A percentile compares a stretch with the other conserved stretches of the same genome.
These are phyloP conservation scores for Xylaria intraflava DNA, from an alignment of 495 filamentous ascomycete genomes.

Conservation along the genomic window DNA sequence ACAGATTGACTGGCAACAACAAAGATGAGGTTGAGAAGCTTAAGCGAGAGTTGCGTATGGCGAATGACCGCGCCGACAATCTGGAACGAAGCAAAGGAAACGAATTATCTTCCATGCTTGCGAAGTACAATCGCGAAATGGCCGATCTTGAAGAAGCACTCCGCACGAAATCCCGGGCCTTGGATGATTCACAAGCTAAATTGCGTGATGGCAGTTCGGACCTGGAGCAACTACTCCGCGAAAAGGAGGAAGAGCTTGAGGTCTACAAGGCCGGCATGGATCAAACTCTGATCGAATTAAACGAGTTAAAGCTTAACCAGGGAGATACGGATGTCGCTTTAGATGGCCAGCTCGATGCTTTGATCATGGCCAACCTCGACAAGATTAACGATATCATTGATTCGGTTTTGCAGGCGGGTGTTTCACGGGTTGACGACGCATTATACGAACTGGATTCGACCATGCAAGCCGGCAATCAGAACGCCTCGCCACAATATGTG, in stretches of 20 bases:
- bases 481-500: conserved; percentile 91
- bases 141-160: conserved; percentile 90
- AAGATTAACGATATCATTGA: conserved; percentile 98
- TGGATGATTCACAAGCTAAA: conserved; percentile 77
- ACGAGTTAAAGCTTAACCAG: conserved; percentile 65
- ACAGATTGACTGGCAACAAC: conserved; percentile 74
- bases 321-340: conserved; percentile 73
- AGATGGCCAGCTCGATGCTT: conserved; percentile 83
- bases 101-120: conserved; percentile 87
- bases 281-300: conserved; percentile 82
- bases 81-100: conserved; percentile 86
- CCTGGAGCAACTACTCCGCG: conserved; percentile 71
- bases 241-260: conserved; percentile 96
- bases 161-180: conserved; percentile 74
- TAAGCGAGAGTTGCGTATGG: conserved; percentile 91
- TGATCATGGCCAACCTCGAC: conserved; percentile 74
- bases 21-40: conserved; percentile 94
- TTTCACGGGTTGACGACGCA: conserved; percentile 92
- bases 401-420: conserved; percentile 87
- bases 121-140: conserved; percentile 95
- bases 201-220: conserved; percentile 76
- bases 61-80: conserved; percentile 87
- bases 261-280: conserved; percentile 97
- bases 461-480: conserved; percentile 98
- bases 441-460: conserved; percentile 94